A percentile compares a stretch with the other conserved stretches of the same genome.
These are phyloP conservation scores for Sphaerulina musiva DNA, from an alignment of 2,329 filamentous ascomycete genomes.

Conservation along the genomic window DNA sequence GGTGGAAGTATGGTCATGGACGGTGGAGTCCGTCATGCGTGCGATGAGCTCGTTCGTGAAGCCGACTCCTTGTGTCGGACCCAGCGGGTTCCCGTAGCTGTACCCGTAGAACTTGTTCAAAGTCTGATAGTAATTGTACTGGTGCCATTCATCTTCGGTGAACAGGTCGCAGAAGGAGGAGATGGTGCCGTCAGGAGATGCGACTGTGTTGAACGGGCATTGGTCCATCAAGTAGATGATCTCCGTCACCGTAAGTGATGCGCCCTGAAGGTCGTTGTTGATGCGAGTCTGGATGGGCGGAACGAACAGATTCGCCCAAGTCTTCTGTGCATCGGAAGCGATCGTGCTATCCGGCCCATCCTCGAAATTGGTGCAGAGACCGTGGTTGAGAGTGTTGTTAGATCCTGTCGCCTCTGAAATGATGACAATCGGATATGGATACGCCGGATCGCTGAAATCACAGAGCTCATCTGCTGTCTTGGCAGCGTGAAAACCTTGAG, in stretches of 20 bases:
- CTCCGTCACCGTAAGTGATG: conserved; percentile 56
- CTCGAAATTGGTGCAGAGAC: conserved; percentile 65
- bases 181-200: conserved; percentile 48
- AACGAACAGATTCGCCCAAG: conserved; percentile 59
- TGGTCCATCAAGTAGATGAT: conserved; percentile 76
- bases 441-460: conserved; percentile 36
- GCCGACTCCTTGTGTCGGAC: conserved; percentile 77
- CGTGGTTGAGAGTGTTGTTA: conserved; percentile 80
- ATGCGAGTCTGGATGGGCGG: conserved; percentile 62
- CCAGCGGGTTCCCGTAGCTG: conserved; percentile 68
- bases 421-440: conserved; percentile 54
- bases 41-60: conserved; percentile 84
- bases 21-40: conserved; percentile 62
- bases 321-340: conserved; percentile 46
- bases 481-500: conserved; percentile 61
- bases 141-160: conserved; percentile 66
- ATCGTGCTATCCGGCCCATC: conserved; percentile 47
- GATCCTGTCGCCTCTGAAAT: conserved; percentile 59
- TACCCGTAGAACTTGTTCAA: conserved; percentile 82
- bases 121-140: conserved; percentile 74
- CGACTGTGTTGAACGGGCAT: conserved; percentile 79
- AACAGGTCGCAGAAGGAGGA: conserved; percentile 75
- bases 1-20: conserved; percentile 66
- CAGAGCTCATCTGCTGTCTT: conserved; percentile 41
- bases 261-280: conserved; percentile 61